Evolutionary conservation across 2,329 filamentous ascomycete genomes (phyloP), one percentile per base, ranked within the genome.

Genomic region (Apiospora hydei): DNA sequence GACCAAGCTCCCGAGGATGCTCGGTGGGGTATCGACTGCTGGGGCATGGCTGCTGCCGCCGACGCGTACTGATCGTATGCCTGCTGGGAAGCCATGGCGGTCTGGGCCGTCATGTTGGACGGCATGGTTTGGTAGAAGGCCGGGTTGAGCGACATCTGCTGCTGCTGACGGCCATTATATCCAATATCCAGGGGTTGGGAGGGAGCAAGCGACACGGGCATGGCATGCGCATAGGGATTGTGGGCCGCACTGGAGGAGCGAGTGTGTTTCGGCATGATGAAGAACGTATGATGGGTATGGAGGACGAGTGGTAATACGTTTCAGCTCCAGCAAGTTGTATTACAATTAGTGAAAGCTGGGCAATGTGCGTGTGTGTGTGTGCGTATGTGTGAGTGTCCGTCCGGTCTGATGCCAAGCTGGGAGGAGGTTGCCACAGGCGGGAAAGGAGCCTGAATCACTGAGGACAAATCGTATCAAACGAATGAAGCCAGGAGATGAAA

Each of bases 1-100:
- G 89, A 92, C 94, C 94, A 97, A 0, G 91, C 90, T 11, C 89
- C 89, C 0, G 89, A 90, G 46, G 89, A 89, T 34, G 89, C 84
- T 67, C 90, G 87, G 30, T 88, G 83, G 47, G 84, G 85, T 72
- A 81, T 74, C 74, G 78, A 83, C 8, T 78, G 81, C 8, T 78
- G 81, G 67, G 77, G 73, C 46, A 81, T 75, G n/a, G 82, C 77
- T 38, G 80, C 76, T n/a, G 77, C 76, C 1, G 66, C 13, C 26
- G 26, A 30, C 49, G 81, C 75, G 72, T 86, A 86, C 11, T 80
- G 75, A 24, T 85, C 83, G 75, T 86, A 86, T 64, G 78, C 77
- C 71, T 82, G 80, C 70, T 82, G 80, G 8, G 80, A 77, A 72
- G 83, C 81, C 72, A 82, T 81, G 24, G 83, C 71, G 11, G 82